Evolutionary conservation across 2,329 filamentous ascomycete genomes (phyloP), one percentile per base, ranked within the genome.

Genomic region (Colletotrichum gigasporum): DNA sequence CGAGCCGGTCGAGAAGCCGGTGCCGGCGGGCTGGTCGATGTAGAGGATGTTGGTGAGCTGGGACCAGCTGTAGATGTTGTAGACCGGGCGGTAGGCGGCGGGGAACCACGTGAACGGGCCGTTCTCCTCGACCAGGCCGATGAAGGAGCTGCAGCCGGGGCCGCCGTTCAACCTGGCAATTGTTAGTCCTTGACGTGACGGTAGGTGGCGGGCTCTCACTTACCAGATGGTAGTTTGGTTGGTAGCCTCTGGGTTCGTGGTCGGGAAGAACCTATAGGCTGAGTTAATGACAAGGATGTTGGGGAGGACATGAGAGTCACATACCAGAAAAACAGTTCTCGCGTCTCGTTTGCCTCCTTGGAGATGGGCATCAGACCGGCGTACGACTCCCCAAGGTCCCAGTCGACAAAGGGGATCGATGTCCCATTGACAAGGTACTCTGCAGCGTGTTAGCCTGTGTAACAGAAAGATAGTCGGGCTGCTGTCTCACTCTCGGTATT

Each of bases 111-210:
- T 63, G 70, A 92, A 90, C 0, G 91, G 90, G 0, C 92, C 91
- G 70, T 93, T 94, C 69, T 94, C 92, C 54, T 92, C 90, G 11
- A 95, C 73, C 2, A 94, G 80, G 5, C 90, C 91, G 68, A 89
- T 84, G 11, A 93, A 81, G 1, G 88, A 91, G 30, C 81, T 82
- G 69, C 84, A 87, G 30, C 84, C 85, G 10, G 85, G 85, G 79
- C 84, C 30, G 18, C 32, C 59, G 37, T 64, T 59, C n/a, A 64
- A 37, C 53, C 55, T 63, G 35, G 2, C n/a, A 2, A 3, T 1
- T 2, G 1, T 14, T 2, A 12, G 58, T 14, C 6, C 1, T 48
- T 11, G 7, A 10, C 7, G 16, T 37, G 32, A 34, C 2, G 20
- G 3, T 8, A 24, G 4, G 30, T 16, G 7, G 5, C 2, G 3